Evolutionary conservation across 148 eudicot genomes (phyloP).

Genomic region (Cornus controversa): DNA sequence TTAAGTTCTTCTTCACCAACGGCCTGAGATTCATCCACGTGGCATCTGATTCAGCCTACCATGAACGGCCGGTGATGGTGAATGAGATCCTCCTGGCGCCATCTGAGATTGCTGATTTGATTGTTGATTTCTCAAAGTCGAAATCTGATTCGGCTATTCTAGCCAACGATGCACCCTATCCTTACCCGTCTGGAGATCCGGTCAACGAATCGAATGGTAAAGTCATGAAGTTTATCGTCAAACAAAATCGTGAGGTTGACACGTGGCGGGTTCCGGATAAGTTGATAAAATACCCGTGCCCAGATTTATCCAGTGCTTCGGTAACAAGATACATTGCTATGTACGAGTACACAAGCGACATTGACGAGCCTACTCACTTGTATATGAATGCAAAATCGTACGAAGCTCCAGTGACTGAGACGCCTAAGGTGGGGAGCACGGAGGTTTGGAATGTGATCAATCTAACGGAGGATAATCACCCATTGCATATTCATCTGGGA

Average conservation of each 20-base stretch:
- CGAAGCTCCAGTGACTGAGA: constrained; percentile 72
- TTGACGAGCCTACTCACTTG: constrained; percentile 66
- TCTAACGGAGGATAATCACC: constrained; percentile 86
- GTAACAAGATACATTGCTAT: constrained; percentile 61
- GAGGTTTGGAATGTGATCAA: constrained; percentile 87
- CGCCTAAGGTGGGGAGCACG: constrained; percentile 61
- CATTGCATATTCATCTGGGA: constrained; percentile 71
- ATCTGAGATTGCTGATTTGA: constrained; percentile 71
- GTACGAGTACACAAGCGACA: constrained; percentile 64
- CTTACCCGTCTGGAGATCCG: constrained; percentile 75
- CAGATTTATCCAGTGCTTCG: constrained; percentile 34
- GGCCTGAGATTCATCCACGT: constrained; percentile 57
- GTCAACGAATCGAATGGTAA: constrained; percentile 59
- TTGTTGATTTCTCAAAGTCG: constrained; percentile 68
- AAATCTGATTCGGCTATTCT: constrained; percentile 40
- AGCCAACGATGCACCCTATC: constrained; percentile 60
- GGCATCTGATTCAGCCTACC: constrained; percentile 68
- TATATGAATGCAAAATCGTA: constrained; percentile 63
- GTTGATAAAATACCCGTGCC: constrained; percentile 54
- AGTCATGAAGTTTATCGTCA: constrained; percentile 76
- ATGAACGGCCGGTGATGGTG: constrained; percentile 34
- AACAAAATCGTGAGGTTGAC: constrained; percentile 25
- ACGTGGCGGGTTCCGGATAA: constrained; percentile 28
- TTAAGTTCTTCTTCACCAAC: constrained; percentile 51
- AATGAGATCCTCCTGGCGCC: constrained; percentile 55